Percentiles rank a stretch among this genome's conserved stretches.
phyloP scores from a whole-genome alignment of 345 rosid genomes.

The Pugionium cornutum region DNA sequence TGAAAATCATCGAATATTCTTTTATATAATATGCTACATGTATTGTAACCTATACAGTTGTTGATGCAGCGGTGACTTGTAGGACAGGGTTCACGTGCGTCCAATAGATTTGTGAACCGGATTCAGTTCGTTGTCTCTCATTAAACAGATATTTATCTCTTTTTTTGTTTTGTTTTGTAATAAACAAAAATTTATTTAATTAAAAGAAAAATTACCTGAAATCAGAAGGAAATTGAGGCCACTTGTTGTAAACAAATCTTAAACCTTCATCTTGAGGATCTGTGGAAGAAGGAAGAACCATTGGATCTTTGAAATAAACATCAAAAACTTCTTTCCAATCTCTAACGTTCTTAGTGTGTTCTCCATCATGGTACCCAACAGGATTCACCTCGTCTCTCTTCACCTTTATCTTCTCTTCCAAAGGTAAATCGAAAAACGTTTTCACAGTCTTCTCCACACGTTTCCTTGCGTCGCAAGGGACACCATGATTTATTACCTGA shows the following conservation, averaged over 20 bases:
- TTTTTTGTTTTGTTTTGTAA: neutral
- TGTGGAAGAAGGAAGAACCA: constrained; percentile 49
- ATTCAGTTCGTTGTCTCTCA: neutral
- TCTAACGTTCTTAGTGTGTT: constrained; percentile 67
- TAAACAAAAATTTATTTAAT: neutral
- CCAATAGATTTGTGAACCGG: neutral
- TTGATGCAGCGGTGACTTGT: neutral
- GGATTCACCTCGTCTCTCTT: constrained; percentile 54
- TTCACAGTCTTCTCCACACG: constrained; percentile 40
- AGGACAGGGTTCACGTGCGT: constrained; percentile 27
- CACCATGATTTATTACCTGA: constrained; percentile 52
- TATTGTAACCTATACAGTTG: neutral
- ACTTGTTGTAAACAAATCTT: constrained; percentile 47
- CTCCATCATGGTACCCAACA: constrained; percentile 61
- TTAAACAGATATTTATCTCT: too few species aligned
- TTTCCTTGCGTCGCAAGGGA: constrained; percentile 39
- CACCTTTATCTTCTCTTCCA: constrained; percentile 55
- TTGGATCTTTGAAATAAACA: constrained; percentile 51
- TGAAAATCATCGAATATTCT: constrained; percentile 3
- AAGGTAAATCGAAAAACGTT: constrained; percentile 49
- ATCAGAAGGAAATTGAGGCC: constrained; percentile 56
- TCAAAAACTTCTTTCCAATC: constrained; percentile 76
- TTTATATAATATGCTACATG: neutral
- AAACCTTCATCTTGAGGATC: constrained; percentile 45
- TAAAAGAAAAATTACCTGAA: constrained; percentile 44